Conservation (phyloP, 345 rosid genomes). For the Angophora floribunda region DNA sequence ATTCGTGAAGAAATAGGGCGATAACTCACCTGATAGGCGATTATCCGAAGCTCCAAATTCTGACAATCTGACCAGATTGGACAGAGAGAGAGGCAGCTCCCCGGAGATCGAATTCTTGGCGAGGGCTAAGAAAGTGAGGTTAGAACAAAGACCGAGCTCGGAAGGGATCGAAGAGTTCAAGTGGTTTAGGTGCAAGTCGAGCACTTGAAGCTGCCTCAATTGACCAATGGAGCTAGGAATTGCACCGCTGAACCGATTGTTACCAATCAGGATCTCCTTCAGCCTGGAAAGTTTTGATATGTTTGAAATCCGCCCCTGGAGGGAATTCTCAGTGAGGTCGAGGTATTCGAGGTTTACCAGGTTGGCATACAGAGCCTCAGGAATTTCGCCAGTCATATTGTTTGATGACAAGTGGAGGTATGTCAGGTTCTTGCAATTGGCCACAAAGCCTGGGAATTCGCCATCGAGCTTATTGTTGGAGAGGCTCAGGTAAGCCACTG, state of each 20-base stretch:
- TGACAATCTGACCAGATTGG: conserved; percentile 20
- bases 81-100: conserved; percentile 37
- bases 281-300: conserved; percentile 45
- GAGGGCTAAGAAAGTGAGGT: conserved; percentile 40
- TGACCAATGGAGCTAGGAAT: conserved; percentile 47
- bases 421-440: conserved; percentile 23
- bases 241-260: conserved; percentile 24
- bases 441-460: conserved; percentile 35
- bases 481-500: conserved; percentile 30
- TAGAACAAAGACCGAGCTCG: conserved; percentile 41
- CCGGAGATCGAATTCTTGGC: conserved; percentile 38
- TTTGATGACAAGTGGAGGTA: conserved; percentile 42
- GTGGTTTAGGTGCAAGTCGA: conserved; percentile 28
- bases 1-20: conserved; percentile 22
- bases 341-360: conserved; percentile 33
- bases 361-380: conserved; percentile 28
- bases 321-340: conserved; percentile 20
- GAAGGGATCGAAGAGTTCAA: conserved; percentile 44
- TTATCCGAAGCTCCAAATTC: conserved; percentile 38
- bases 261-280: conserved; percentile 13
- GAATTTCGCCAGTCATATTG: conserved; percentile 27
- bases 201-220: conserved; percentile 14
- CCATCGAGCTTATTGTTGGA: conserved; percentile 6
- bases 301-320: conserved; percentile 30
- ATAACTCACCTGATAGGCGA: conserved; percentile 30